Evolutionary conservation across 1,139 yeast species (phyloP).

Genomic region (Yamadazyma aaseri): DNA sequence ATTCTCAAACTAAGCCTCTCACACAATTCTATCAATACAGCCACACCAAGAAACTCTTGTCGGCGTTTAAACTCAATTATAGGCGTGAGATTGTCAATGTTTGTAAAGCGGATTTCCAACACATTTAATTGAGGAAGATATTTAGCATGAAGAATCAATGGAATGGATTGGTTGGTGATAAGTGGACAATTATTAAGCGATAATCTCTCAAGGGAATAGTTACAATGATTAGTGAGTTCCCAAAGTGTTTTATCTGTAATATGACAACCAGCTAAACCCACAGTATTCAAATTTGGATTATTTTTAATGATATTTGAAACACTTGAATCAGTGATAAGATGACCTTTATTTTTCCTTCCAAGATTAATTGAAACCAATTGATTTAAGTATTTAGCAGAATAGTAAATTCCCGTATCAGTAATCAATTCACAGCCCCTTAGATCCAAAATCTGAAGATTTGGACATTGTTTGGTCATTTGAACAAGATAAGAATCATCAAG

Average conservation of each 20-base stretch:
- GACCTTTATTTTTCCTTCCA: conserved; percentile 75
- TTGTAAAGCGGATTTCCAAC: conserved; percentile 70
- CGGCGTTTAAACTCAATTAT: conserved; percentile 67
- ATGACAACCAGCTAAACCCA: conserved; percentile 88
- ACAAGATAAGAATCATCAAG: conserved; percentile 62
- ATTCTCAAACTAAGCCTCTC: conserved; percentile 61
- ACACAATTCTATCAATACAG: conserved; percentile 74
- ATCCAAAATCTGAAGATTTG: conserved; percentile 64
- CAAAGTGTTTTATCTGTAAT: conserved; percentile 75
- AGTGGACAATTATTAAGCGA: conserved; percentile 74
- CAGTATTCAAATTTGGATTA: conserved; percentile 56
- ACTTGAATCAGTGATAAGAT: conserved; percentile 69
- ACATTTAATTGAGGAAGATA: conserved; percentile 66
- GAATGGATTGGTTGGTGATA: conserved; percentile 66
- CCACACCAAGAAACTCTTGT: conserved; percentile 50
- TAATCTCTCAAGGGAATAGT: conserved; percentile 57
- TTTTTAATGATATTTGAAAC: conserved; percentile 56
- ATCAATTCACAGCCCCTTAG: conserved; percentile 82
- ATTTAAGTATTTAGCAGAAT: conserved; percentile 60
- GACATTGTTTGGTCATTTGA: conserved; percentile 53
- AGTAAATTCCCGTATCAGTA: conserved; percentile 71
- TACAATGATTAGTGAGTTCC: conserved; percentile 70
- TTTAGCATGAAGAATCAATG: conserved; percentile 53
- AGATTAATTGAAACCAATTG: conserved; percentile 61
- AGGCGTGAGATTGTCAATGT: conserved; percentile 59